Base-by-base conservation (phyloP, 2,329 filamentous ascomycete genomes). In the Clarireedia paspali region DNA sequence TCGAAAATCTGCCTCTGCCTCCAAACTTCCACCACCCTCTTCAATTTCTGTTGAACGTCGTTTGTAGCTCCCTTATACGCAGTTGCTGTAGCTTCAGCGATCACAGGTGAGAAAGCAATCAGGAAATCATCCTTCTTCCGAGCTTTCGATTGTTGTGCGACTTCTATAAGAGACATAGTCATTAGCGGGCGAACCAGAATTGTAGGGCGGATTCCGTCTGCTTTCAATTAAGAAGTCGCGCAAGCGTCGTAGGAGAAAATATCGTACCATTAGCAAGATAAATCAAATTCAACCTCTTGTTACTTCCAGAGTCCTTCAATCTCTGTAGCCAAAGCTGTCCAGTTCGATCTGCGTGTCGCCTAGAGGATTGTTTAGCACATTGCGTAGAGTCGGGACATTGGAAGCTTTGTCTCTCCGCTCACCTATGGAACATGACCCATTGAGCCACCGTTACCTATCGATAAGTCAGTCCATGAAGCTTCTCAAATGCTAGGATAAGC, bases 361-460 rank as follows among this genome's bases (percentile, higher is more conserved):
- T 96, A 51, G 57, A 60, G 26, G 50, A 34, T 47, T 52, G 56
- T 64, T 73, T 63, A 74, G 71, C 23, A 61, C 42, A 60, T 46
- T 26, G 5, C 17, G 23, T 46, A 47, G 53, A 47, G 4, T 12
- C 30, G 5, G 15, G 12, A 12, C 12, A 12, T 14, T 34, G 30
- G 12, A 34, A 47, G 10, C 50, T 40, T 36, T 40, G 23, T 36
- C 9, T 44, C 10, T 57, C 56, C 50, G 62, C 71, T 60, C 84
- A 95, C 91, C 91, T 87, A 74, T 99, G 92, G 71, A 99, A 99
- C 87, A 99, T 95, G 60, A 99, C 94, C 95, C 95, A 99, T 84
- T 97, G 92, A 57, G 94, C 91, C 60, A 95, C 91, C 38, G 89
- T 92, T 59, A 95, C 84, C 67, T 68, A 47, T 2, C 36, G 53